These are phyloP conservation scores for Euryodendron excelsum DNA, from an alignment of 148 eudicot genomes.

Conservation along the genomic window DNA sequence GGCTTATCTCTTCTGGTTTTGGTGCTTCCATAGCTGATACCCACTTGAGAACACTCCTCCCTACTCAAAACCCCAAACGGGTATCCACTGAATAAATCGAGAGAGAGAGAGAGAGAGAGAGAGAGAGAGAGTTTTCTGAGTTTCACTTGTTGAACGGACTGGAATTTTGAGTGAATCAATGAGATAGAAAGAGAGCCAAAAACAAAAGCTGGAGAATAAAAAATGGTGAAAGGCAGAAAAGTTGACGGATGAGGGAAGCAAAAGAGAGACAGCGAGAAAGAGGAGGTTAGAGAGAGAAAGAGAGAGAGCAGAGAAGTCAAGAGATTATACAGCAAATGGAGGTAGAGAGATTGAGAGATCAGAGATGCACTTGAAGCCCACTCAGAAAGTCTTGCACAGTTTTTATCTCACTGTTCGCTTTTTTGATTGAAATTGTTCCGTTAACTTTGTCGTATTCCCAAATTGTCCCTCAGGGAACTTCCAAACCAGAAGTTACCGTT, in stretches of 20 bases:
- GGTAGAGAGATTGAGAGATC: not conserved
- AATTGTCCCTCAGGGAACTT: conserved; percentile 60
- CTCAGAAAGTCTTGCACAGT: conserved; percentile 9
- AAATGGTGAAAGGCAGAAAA: conserved; percentile 24
- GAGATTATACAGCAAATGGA: not conserved
- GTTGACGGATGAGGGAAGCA: conserved; percentile 20
- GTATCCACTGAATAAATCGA: conserved; percentile 16
- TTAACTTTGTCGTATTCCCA: conserved; percentile 51
- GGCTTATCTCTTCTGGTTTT: conserved; percentile 83
- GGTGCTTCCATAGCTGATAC: conserved; percentile 51
- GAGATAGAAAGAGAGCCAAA: conserved; percentile 24
- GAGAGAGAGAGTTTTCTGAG: conserved; percentile 10
- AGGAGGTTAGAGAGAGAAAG: conserved; percentile 13
- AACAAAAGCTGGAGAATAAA: conserved; percentile 19
- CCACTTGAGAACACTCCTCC: not conserved
- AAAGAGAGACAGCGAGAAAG: conserved; percentile 3
- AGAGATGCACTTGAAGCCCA: conserved; percentile 26
- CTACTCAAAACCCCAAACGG: conserved; percentile 18
- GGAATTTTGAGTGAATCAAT: conserved; percentile 16
- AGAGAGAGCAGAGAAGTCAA: conserved; percentile 7
- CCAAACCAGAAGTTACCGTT: conserved; percentile 85
- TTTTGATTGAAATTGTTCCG: conserved; percentile 43
- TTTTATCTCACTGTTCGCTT: conserved; percentile 9
- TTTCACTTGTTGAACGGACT: not conserved
- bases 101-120: not conserved